Conservation (phyloP, 1,139 yeast genomes). For the Scheffersomyces titani region DNA sequence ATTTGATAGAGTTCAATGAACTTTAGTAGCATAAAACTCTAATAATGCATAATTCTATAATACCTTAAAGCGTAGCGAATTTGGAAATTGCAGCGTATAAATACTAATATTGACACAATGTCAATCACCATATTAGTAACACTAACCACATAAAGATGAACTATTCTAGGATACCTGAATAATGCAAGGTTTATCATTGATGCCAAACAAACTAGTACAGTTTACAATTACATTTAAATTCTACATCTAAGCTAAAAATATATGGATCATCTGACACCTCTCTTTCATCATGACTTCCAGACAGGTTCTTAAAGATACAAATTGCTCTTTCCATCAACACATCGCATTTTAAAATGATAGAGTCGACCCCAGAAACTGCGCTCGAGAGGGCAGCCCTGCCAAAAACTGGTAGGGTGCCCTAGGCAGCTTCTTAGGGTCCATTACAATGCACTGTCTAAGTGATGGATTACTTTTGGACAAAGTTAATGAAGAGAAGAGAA, state of each 20-base stretch:
- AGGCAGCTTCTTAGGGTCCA: constrained; percentile 19
- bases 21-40: too few species aligned
- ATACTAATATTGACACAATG: too few species aligned
- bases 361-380: constrained; percentile 9
- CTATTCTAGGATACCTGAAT: too few species aligned
- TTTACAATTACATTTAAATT: background rate
- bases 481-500: constrained; percentile 31
- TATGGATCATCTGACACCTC: constrained; percentile 57
- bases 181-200: too few species aligned
- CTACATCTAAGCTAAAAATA: constrained; percentile 15
- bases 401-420: constrained; percentile 22
- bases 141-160: too few species aligned
- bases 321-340: constrained; percentile 48
- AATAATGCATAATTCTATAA: background rate
- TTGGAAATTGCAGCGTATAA: too few species aligned
- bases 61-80: too few species aligned
- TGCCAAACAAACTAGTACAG: background rate
- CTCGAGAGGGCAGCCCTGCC: constrained; percentile 12
- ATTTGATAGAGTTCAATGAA: background rate
- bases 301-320: constrained; percentile 53
- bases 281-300: constrained; percentile 51
- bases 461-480: constrained; percentile 58
- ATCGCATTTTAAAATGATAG: constrained; percentile 41
- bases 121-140: too few species aligned
- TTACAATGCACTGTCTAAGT: constrained; percentile 51